phyloP scores from a whole-genome alignment of 805 yeast species.

The Candida succiphila region DNA sequence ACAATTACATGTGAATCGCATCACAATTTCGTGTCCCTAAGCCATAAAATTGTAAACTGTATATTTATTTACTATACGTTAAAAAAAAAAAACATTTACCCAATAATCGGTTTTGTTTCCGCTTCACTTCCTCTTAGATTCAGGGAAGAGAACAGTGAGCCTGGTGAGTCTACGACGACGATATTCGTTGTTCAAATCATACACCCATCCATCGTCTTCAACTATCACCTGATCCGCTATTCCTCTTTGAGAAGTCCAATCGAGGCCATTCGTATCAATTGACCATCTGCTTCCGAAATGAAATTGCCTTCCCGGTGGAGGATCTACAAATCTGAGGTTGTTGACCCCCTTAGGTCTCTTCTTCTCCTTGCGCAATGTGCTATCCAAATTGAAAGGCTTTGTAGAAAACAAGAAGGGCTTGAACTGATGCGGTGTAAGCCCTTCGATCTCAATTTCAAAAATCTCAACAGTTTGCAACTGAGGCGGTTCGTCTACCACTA shows the following conservation, averaged over 20 bases:
- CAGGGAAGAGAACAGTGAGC: conserved; percentile 38
- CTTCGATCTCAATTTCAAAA: conserved; percentile 64
- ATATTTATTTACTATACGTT: too few species aligned
- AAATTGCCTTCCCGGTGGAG: conserved; percentile 72
- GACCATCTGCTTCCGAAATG: conserved; percentile 53
- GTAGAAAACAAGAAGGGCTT: conserved; percentile 47
- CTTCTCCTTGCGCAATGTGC: conserved; percentile 33
- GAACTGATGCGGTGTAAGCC: conserved; percentile 53
- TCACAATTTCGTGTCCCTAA: too few species aligned
- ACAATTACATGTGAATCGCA: too few species aligned
- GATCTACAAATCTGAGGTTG: conserved; percentile 40
- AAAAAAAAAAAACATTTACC: background rate
- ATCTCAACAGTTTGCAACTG: conserved; percentile 58
- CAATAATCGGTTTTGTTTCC: background rate
- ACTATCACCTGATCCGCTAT: conserved; percentile 21
- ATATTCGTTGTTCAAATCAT: conserved; percentile 36
- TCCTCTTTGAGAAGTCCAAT: conserved; percentile 43
- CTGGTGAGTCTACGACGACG: conserved; percentile 50
- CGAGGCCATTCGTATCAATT: conserved; percentile 41
- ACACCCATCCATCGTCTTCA: conserved; percentile 43
- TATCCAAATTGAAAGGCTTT: conserved; percentile 41
- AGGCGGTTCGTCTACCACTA: conserved; percentile 64
- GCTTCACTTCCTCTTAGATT: conserved; percentile 14
- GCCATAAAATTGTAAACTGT: too few species aligned
- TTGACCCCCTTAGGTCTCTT: conserved; percentile 59